Base-by-base conservation (phyloP, 2,329 filamentous ascomycete genomes). In the Berkeleyomyces rouxiae region DNA sequence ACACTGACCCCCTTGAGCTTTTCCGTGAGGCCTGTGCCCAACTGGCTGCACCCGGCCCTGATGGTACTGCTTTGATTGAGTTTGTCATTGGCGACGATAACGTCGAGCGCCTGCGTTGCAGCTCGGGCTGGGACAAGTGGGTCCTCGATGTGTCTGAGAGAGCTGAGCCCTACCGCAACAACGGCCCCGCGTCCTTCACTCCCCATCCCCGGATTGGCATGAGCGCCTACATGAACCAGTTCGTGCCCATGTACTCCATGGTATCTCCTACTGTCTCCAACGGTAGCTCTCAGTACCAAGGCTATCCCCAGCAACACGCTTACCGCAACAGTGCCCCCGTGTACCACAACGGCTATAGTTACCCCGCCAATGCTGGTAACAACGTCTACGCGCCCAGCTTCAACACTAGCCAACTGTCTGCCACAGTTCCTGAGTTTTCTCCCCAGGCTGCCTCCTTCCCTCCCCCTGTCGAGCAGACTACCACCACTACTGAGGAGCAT, bases 51-150 rank as follows among this genome's bases (percentile, higher is more conserved):
- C 77, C 97, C 65, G 53, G 58, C 7, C 37, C 51, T 11, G 64
- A 65, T 33, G 61, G 79, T 81, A 62, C 89, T 87, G 11, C 91
- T 87, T 70, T 81, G 86, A 63, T 81, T 86, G 90, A 97, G 68
- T 85, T 88, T 68, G 79, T 86, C 57, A 74, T 84, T 42, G 86
- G 87, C 47, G 82, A 87, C 37, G 90, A 96, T 71, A 85, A 86
- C 40, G 76, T 85, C 59, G 90, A 96, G 71, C 82, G 90, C 51
- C 72, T 97, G 55, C 86, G 93, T 60, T 82, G 83, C 65, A 81
- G 82, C 36, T 80, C 89, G 23, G 84, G 82, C 36, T 96, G 90
- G 89, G 79, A 86, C 67, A 82, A 85, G 67, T 97, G 89, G 78
- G 81, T 96, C 23, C 74, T 95, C 64, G 80, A 82, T 1, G 78